Evolutionary conservation across 2,329 filamentous ascomycete genomes (phyloP).

Genomic region (Aspergillus ochraceus): DNA sequence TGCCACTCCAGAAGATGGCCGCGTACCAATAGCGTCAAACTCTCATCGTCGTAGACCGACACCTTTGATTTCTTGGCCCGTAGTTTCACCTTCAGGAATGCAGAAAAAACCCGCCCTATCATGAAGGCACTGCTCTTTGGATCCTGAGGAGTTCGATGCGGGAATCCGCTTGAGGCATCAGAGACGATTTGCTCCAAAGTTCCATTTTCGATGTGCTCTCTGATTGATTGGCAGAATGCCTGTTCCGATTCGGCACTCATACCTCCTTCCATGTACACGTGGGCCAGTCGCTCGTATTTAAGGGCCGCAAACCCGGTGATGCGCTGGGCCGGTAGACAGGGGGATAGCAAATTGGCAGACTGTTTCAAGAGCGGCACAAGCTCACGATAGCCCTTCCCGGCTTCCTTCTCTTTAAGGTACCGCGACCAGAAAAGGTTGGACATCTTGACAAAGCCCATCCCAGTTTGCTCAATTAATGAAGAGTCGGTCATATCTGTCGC

Average conservation of each 20-base stretch:
- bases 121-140: conserved; percentile 36
- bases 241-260: conserved; percentile 35
- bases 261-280: conserved; percentile 41
- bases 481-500: conserved; percentile 14
- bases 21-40: conserved; percentile 26
- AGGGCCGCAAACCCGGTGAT: conserved; percentile 40
- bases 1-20: conserved; percentile 41
- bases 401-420: conserved; percentile 45
- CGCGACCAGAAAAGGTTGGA: conserved; percentile 51
- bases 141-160: conserved; percentile 31
- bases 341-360: conserved; percentile 40
- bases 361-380: conserved; percentile 42
- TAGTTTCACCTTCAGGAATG: conserved; percentile 37
- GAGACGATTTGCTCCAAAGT: conserved; percentile 32
- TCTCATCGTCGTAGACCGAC: conserved; percentile 33
- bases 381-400: conserved; percentile 31
- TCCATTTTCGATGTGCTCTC: conserved; percentile 41
- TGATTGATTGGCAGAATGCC: conserved; percentile 42
- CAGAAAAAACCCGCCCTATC: conserved; percentile 38
- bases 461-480: conserved; percentile 21
- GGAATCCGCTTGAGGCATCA: conserved; percentile 26
- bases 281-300: conserved; percentile 47
- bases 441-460: conserved; percentile 37
- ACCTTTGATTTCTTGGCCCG: conserved; percentile 29
- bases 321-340: conserved; percentile 35